Conservation (phyloP, 2,329 filamentous ascomycete species). For the Scedosporium dehoogii region DNA sequence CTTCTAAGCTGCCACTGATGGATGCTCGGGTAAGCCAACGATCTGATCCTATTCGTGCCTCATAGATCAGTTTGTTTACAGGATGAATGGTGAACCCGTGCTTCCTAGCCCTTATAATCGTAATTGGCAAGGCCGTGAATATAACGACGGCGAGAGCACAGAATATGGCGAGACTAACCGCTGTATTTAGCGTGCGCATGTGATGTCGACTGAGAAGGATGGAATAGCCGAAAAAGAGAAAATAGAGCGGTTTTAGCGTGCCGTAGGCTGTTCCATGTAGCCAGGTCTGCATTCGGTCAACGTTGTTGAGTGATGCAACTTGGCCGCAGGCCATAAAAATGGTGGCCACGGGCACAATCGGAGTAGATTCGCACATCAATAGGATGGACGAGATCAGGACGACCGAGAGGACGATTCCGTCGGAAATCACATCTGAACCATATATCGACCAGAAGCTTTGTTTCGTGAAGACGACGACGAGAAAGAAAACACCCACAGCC, state of each 20-base stretch:
- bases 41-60: constrained; percentile 33
- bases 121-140: background rate
- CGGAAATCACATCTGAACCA: constrained; percentile 21
- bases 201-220: constrained; percentile 3
- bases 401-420: constrained; percentile 33
- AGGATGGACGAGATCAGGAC: constrained; percentile 34
- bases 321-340: constrained; percentile 5
- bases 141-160: background rate
- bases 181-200: background rate
- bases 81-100: constrained; percentile 26
- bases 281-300: constrained; percentile 12
- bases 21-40: constrained; percentile 38
- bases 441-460: constrained; percentile 11
- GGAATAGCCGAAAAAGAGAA: constrained; percentile 1
- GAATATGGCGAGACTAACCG: background rate
- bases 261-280: constrained; percentile 11
- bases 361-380: constrained; percentile 34
- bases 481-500: constrained; percentile 23
- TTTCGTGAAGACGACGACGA: constrained; percentile 18
- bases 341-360: constrained; percentile 6
- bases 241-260: constrained; percentile 3
- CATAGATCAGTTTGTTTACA: constrained; percentile 38
- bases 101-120: background rate
- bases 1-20: constrained; percentile 34
- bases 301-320: constrained; percentile 8